Evolutionary conservation across 768 basidiomycete genomes (phyloP).

Genomic region (Hygrocybe coccinea): DNA sequence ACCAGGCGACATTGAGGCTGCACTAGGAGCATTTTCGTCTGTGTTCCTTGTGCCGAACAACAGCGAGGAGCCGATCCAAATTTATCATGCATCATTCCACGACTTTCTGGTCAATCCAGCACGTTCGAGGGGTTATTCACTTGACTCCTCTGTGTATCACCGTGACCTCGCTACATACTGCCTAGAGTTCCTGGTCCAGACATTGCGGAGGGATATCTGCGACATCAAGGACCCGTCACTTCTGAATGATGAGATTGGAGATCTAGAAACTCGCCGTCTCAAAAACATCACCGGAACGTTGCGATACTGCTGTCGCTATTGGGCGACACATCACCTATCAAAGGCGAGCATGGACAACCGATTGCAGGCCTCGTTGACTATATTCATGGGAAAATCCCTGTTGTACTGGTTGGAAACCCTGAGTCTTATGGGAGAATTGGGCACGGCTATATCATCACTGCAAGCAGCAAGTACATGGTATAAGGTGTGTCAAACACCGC

Average conservation of each 20-base stretch:
- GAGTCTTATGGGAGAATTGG: constrained; percentile 6
- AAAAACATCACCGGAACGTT: constrained; percentile 11
- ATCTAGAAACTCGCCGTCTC: constrained; percentile 1
- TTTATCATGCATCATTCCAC: too few relatives aligned
- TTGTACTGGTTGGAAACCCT: constrained; percentile 21
- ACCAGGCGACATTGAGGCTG: too few relatives aligned
- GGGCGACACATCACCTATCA: constrained; percentile 12
- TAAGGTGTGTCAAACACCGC: neutral
- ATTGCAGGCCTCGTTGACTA: too few relatives aligned
- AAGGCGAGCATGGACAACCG: too few relatives aligned
- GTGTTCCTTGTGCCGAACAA: too few relatives aligned
- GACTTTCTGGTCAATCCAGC: too few relatives aligned
- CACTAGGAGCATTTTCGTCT: too few relatives aligned
- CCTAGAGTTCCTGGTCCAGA: too few relatives aligned
- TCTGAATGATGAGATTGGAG: constrained; percentile 5
- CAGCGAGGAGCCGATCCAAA: too few relatives aligned
- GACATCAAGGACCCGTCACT: constrained; percentile 4
- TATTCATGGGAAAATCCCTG: constrained; percentile 13
- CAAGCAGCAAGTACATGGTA: neutral
- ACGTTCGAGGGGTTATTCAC: too few relatives aligned
- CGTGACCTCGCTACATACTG: too few relatives aligned
- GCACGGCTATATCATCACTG: neutral
- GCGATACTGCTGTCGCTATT: constrained; percentile 19
- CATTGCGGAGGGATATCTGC: constrained; percentile 7
- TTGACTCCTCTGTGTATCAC: too few relatives aligned